These are phyloP conservation scores for Thalassiosira oceanica DNA, from an alignment of 352 stramenopile species.

Conservation along the genomic window DNA sequence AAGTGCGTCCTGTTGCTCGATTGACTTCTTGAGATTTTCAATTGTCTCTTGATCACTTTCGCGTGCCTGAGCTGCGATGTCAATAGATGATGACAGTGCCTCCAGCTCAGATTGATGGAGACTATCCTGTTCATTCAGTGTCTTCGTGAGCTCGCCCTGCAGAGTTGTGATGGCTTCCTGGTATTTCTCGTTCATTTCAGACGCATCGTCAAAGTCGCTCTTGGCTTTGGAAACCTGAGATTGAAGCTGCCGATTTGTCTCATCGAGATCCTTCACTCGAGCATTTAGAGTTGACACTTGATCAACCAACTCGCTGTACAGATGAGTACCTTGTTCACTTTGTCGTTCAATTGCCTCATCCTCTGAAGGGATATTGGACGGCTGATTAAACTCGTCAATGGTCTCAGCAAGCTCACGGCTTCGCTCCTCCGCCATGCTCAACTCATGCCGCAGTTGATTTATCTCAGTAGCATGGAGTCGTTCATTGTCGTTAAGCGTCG, in stretches of 20 bases:
- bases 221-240: neutral
- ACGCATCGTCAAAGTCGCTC: neutral
- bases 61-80: neutral
- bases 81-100: neutral
- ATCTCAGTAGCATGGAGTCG: too few species aligned
- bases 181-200: constrained; percentile 5
- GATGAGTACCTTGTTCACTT: too few species aligned
- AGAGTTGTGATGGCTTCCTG: constrained; percentile 17
- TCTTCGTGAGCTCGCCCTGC: constrained; percentile 10
- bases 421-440: too few species aligned
- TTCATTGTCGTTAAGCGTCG: neutral
- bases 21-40: neutral
- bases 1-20: constrained; percentile 18
- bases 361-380: too few species aligned
- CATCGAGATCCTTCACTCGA: too few species aligned
- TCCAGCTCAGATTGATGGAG: constrained; percentile 15
- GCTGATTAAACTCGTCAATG: too few species aligned
- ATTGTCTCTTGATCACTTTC: constrained; percentile 15
- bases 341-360: too few species aligned
- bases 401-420: too few species aligned
- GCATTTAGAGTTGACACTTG: too few species aligned
- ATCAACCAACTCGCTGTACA: too few species aligned
- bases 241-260: neutral
- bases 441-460: too few species aligned
- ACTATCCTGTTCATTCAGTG: constrained; percentile 8